phyloP scores from a whole-genome alignment of 768 basidiomycete species.

The Agaricus bisporus region DNA sequence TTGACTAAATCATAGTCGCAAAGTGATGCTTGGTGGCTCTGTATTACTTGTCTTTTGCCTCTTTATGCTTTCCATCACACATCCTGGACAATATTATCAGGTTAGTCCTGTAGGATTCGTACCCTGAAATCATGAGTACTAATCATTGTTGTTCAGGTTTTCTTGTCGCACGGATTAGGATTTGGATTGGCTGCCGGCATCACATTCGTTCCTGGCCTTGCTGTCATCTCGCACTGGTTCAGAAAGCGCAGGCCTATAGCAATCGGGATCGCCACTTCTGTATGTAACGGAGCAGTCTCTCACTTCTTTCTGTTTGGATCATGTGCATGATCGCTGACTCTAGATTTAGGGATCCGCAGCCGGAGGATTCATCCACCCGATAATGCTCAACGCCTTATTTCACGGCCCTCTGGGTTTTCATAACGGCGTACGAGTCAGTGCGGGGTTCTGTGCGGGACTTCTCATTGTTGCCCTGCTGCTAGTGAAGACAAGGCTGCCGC shows the following conservation, averaged over 20 bases:
- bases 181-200: slow-evolving; percentile 46
- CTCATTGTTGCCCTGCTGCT: slow-evolving; percentile 29
- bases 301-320: too few relatives aligned
- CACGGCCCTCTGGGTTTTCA: slow-evolving; percentile 44
- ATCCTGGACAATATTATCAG: slow-evolving; percentile 34
- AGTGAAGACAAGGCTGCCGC: slow-evolving; percentile 38
- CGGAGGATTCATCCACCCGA: slow-evolving; percentile 56
- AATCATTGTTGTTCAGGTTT: slow-evolving; percentile 29
- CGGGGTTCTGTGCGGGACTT: slow-evolving; percentile 31
- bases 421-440: slow-evolving; percentile 44
- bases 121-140: neutral
- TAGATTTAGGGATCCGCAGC: slow-evolving; percentile 39
- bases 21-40: slow-evolving; percentile 38
- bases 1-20: slow-evolving; percentile 24
- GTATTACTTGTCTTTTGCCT: slow-evolving; percentile 38
- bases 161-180: slow-evolving; percentile 41
- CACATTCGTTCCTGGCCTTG: slow-evolving; percentile 40
- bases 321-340: neutral
- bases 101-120: slow-evolving; percentile 12
- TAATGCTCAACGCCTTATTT: slow-evolving; percentile 53
- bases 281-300: slow-evolving; percentile 6
- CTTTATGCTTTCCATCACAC: slow-evolving; percentile 40
- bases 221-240: slow-evolving; percentile 33
- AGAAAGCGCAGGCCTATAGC: slow-evolving; percentile 26
- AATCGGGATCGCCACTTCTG: slow-evolving; percentile 29